Percentiles rank a stretch among this genome's conserved stretches.
These are phyloP conservation scores for Mucuna pruriens DNA, from an alignment of 306 rosid genomes.

Conservation along the genomic window DNA sequence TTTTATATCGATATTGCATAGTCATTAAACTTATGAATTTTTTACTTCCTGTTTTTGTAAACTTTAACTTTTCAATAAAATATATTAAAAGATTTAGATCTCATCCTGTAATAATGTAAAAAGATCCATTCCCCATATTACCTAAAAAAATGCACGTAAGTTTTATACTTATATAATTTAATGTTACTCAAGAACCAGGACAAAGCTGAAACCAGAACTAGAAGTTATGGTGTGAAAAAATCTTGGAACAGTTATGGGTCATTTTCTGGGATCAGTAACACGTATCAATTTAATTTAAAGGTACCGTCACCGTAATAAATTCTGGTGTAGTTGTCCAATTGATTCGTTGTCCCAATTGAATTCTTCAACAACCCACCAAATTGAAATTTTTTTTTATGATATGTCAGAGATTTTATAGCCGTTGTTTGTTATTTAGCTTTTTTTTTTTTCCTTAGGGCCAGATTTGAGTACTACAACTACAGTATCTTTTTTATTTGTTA, in stretches of 20 bases:
- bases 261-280: constrained; percentile 22
- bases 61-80: too few relatives aligned
- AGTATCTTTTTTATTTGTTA: not conserved
- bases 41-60: too few relatives aligned
- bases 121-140: too few relatives aligned
- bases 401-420: not conserved
- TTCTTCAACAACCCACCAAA: constrained; percentile 38
- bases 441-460: not conserved
- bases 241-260: constrained; percentile 16
- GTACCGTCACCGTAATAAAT: constrained; percentile 37
- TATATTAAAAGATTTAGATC: too few relatives aligned
- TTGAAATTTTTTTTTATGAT: too few relatives aligned
- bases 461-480: not conserved
- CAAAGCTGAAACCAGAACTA: not conserved
- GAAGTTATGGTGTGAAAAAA: not conserved
- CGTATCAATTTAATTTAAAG: not conserved
- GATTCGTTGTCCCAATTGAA: constrained; percentile 13
- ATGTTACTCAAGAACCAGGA: not conserved
- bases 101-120: too few relatives aligned
- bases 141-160: too few relatives aligned
- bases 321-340: not conserved
- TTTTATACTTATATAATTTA: too few relatives aligned
- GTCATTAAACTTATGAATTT: too few relatives aligned
- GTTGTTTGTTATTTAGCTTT: not conserved
- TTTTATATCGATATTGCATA: too few relatives aligned